These are phyloP conservation scores for Achaetomiella virescens DNA, from an alignment of 495 filamentous ascomycete genomes.

Conservation along the genomic window DNA sequence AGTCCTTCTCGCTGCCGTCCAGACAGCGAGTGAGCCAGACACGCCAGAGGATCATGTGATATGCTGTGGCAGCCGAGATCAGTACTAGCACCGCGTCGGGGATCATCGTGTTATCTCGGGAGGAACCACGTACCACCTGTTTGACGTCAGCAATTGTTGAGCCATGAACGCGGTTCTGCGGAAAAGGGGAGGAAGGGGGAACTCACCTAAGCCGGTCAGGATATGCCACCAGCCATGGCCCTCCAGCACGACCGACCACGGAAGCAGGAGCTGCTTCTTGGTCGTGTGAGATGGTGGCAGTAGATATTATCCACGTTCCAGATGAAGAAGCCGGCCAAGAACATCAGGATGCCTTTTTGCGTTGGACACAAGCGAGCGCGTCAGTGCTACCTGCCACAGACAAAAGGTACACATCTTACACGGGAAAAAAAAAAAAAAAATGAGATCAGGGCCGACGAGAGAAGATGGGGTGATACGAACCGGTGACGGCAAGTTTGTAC, in stretches of 20 bases:
- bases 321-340: constrained; percentile 75
- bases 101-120: background rate
- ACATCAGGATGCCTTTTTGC: constrained; percentile 65
- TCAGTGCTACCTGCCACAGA: background rate
- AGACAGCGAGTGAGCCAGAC: constrained; percentile 80
- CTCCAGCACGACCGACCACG: constrained; percentile 86
- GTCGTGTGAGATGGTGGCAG: constrained; percentile 65
- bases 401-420: background rate
- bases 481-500: constrained; percentile 46
- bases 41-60: constrained; percentile 80
- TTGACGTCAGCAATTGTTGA: constrained; percentile 5
- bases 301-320: constrained; percentile 85
- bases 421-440: no score
- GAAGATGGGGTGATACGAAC: constrained; percentile 23
- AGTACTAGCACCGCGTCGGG: background rate
- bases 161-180: constrained; percentile 7
- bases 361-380: background rate
- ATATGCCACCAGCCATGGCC: constrained; percentile 97
- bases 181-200: background rate
- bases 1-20: constrained; percentile 70
- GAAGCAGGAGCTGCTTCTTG: constrained; percentile 68
- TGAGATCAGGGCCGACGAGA: background rate
- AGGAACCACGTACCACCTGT: constrained; percentile 33
- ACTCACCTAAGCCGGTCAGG: constrained; percentile 31
- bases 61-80: constrained; percentile 54